Base-by-base conservation (phyloP, 2,329 filamentous ascomycete species). In the Alternaria postmessia region DNA sequence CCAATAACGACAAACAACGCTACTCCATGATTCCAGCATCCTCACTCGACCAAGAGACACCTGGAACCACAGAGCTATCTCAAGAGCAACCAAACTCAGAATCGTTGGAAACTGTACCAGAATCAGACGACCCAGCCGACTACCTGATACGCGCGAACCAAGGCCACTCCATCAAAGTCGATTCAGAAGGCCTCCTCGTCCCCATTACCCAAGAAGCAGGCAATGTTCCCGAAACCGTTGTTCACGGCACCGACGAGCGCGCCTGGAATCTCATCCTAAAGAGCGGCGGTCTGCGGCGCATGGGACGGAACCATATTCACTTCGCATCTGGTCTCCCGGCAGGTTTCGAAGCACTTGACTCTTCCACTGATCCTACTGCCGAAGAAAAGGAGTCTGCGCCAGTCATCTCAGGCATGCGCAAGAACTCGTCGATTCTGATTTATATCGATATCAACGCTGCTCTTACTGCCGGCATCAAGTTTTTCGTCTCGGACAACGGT, bases 121-220 rank as follows among this genome's bases (percentile, higher is more conserved):
- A 68, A 32, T 67, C 66, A 7, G 75, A 77, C 8, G 82, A 90
- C 51, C 85, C 92, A 0, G 78, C 84, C 0, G 84, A 91, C 77
- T 97, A 89, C 82, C 84, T 96, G 32, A 97, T 99, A 80, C 93
- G 95, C 72, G 95, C 95, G 28, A 97, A 96, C 74, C 95, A 98
- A 81, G 95, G 95, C 55, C 95, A 98, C 82, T 93, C 88, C 70
- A 91, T 99, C 74, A 88, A 88, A 72, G 81, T 89, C 36, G 89
- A 92, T 28, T 88, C 88, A n/a, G 87, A 89, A 47, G 86, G 86
- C 0, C 85, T 96, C 2, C 86, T 97, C 3, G 85, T 83, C 20
- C 88, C 89, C 7, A 83, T 97, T 58, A 89, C 72, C 0, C 20
- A 48, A 1, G 84, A 85, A 34, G 79, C 75, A 7, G 84, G 72